Evolutionary conservation across 1,284 basidiomycete species (phyloP).

Genomic region (Ganoderma multipileum): DNA sequence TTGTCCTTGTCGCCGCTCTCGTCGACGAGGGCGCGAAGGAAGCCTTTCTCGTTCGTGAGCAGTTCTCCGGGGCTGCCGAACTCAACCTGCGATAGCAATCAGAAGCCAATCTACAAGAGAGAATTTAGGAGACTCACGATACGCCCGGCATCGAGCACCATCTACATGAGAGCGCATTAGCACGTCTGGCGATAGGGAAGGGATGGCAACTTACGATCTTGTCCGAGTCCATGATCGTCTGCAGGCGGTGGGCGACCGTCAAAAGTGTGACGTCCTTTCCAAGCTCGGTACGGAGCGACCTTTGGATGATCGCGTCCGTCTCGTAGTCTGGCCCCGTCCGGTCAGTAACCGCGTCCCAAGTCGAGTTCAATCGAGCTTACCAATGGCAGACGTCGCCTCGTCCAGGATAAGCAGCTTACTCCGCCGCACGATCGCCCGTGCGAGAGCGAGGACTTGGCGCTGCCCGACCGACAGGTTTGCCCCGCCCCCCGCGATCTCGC

Average conservation of each 20-base stretch:
- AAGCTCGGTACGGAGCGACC: conserved; percentile 60
- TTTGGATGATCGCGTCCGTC: conserved; percentile 66
- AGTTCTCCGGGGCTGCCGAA: conserved; percentile 68
- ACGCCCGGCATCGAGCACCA: conserved; percentile 48
- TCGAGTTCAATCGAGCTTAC: background rate
- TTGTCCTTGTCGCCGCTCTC: conserved; percentile 58
- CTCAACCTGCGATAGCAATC: conserved; percentile 49
- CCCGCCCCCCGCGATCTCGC: conserved; percentile 62
- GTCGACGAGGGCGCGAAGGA: conserved; percentile 65
- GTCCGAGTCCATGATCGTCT: conserved; percentile 72
- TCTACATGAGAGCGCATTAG: conserved; percentile 31
- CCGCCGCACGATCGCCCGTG: conserved; percentile 62
- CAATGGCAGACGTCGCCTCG: conserved; percentile 49
- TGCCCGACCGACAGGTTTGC: conserved; percentile 65
- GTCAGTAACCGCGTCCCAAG: background rate
- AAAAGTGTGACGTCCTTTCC: conserved; percentile 63
- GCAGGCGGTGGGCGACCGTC: conserved; percentile 73
- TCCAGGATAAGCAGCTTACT: conserved; percentile 71
- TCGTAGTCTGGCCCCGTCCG: conserved; percentile 32
- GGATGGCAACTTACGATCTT: conserved; percentile 42
- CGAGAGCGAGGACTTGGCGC: conserved; percentile 67
- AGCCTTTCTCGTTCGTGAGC: conserved; percentile 56
- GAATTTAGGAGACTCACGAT: conserved; percentile 34
- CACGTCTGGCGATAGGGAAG: conserved; percentile 8
- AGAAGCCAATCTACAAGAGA: background rate